These are phyloP conservation scores for Phytophthora aleatoria DNA, from an alignment of 352 stramenopile species.

Conservation along the genomic window DNA sequence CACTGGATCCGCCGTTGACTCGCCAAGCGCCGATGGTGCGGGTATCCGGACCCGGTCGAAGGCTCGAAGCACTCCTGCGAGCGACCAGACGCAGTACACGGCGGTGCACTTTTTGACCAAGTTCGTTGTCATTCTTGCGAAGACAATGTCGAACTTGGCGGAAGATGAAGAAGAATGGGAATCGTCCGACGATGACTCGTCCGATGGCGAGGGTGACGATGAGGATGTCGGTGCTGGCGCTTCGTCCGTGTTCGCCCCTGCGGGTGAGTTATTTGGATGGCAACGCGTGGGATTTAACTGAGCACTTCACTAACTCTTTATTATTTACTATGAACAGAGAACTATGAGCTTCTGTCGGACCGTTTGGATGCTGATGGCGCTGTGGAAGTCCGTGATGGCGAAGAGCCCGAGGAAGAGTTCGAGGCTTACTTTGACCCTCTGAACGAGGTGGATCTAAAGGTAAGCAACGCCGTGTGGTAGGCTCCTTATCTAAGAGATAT, in stretches of 20 bases:
- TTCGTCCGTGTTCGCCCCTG: slow-evolving; percentile 74
- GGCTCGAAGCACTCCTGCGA: slow-evolving; percentile 36
- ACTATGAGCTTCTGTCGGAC: slow-evolving; percentile 75
- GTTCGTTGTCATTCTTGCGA: slow-evolving; percentile 72
- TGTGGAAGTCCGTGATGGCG: slow-evolving; percentile 44
- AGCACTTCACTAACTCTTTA: slow-evolving; percentile 9
- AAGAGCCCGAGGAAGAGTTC: slow-evolving; percentile 76
- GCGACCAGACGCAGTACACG: slow-evolving; percentile 47
- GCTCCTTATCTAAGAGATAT: neutral
- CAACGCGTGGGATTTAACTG: neutral
- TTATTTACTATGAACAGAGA: slow-evolving; percentile 39
- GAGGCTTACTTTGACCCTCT: slow-evolving; percentile 82
- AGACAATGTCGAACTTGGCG: slow-evolving; percentile 69
- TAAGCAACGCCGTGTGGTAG: slow-evolving; percentile 26
- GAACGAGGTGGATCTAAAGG: slow-evolving; percentile 82
- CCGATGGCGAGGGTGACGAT: slow-evolving; percentile 59
- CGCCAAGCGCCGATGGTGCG: slow-evolving; percentile 3
- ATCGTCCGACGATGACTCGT: slow-evolving; percentile 73
- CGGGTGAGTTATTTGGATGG: slow-evolving; percentile 41
- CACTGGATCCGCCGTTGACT: slow-evolving; percentile 52
- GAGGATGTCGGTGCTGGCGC: slow-evolving; percentile 18
- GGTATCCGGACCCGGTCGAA: slow-evolving; percentile 67
- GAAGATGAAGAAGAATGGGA: slow-evolving; percentile 84
- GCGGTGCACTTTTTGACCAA: slow-evolving; percentile 85
- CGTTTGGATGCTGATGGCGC: slow-evolving; percentile 47